Percentiles rank a stretch among this genome's conserved stretches.
phyloP scores from a whole-genome alignment of 768 basidiomycete genomes.

The Russula sp. region DNA sequence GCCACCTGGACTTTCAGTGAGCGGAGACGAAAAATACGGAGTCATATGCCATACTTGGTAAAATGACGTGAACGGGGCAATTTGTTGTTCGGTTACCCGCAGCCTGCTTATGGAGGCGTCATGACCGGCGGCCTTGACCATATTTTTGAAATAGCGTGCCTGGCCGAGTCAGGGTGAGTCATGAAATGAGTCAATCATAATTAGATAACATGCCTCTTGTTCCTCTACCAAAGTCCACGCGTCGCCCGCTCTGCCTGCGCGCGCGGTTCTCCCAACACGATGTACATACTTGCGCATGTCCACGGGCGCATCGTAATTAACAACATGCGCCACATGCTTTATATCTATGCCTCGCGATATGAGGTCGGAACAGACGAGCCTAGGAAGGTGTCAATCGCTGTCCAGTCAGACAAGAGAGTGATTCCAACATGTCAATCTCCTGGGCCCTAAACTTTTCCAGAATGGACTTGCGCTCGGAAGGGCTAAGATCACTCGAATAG shows the following conservation, averaged over 20 bases:
- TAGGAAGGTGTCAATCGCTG: conserved; percentile 29
- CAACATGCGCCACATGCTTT: conserved; percentile 84
- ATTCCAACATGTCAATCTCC: conserved; percentile 73
- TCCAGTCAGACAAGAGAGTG: conserved; percentile 1
- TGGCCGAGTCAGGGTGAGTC: neutral
- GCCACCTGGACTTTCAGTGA: conserved; percentile 11
- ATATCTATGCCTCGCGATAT: conserved; percentile 96
- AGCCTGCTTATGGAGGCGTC: conserved; percentile 5
- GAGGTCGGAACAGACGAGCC: conserved; percentile 93
- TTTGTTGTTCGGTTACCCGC: conserved; percentile 5
- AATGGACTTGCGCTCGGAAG: conserved; percentile 66
- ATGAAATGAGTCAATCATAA: neutral
- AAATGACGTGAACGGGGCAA: conserved; percentile 10
- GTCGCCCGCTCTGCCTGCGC: conserved; percentile 81
- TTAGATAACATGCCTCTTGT: conserved; percentile 58
- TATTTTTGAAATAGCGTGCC: conserved; percentile 24
- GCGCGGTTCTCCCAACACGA: conserved; percentile 91
- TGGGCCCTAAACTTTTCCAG: conserved; percentile 77
- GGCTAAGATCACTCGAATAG: conserved; percentile 82
- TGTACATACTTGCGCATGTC: conserved; percentile 99
- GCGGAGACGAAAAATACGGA: neutral
- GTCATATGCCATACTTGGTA: conserved; percentile 17
- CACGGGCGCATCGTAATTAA: conserved; percentile 94
- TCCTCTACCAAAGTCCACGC: conserved; percentile 97
- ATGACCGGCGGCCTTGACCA: conserved; percentile 20